Conservation (phyloP, 441 rosid species). For the Flueggea neowawraea region DNA sequence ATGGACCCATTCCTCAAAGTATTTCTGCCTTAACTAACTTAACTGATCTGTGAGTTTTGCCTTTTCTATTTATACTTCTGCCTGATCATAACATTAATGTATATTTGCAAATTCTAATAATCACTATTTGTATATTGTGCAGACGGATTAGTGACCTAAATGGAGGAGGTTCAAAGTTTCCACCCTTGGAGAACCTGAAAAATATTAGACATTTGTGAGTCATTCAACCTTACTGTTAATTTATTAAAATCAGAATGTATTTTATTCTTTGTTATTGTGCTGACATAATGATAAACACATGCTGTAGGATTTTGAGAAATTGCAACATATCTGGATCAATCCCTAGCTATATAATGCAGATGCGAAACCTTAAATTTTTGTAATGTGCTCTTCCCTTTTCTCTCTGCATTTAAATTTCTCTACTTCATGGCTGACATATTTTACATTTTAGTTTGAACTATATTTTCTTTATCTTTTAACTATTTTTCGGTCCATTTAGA, state of each 20-base stretch:
- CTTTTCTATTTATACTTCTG: background rate
- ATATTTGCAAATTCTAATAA: background rate
- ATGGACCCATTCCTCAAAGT: conserved; percentile 42
- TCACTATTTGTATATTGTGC: conserved; percentile 1
- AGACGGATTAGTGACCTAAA: conserved; percentile 40
- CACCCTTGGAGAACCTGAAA: conserved; percentile 21
- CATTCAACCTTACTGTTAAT: background rate
- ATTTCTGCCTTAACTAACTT: conserved; percentile 25
- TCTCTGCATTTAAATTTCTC: background rate
- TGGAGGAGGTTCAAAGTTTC: conserved; percentile 30
- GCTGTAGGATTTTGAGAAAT: conserved; percentile 37
- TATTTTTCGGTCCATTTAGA: too few species aligned
- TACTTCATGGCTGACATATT: background rate
- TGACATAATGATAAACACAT: background rate
- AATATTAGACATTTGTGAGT: conserved; percentile 25
- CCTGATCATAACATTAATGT: background rate
- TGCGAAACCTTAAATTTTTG: conserved; percentile 19
- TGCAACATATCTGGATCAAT: conserved; percentile 41
- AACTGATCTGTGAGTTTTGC: conserved; percentile 33
- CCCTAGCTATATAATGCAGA: conserved; percentile 12
- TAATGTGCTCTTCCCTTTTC: conserved; percentile 4
- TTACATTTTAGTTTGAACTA: background rate
- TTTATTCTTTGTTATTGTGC: background rate
- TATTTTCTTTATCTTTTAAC: too few species aligned
- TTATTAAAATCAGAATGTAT: background rate